Conservation (phyloP, 75 land plant species). For the Gnetum montanum region DNA sequence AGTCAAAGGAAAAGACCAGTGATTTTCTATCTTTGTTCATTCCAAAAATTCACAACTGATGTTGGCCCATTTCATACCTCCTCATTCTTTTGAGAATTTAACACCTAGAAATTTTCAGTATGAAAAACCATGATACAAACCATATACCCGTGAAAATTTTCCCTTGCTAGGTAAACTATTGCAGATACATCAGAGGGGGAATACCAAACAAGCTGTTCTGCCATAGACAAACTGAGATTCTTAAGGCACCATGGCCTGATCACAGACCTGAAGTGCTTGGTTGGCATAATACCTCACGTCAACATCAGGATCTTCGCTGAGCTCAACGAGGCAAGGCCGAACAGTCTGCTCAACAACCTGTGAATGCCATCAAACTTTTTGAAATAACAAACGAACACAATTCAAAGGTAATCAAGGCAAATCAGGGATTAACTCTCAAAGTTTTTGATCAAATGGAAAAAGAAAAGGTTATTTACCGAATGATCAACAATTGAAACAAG, state of each 20-base stretch:
- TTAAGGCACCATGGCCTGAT: conserved; percentile 27
- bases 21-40: too few relatives aligned
- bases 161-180: not conserved
- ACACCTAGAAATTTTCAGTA: too few relatives aligned
- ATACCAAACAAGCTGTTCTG: not conserved
- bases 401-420: not conserved
- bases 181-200: not conserved
- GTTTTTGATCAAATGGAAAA: not conserved
- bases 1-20: too few relatives aligned
- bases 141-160: not conserved
- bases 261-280: conserved; percentile 50
- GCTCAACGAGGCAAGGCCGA: conserved; percentile 36
- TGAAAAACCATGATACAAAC: not conserved
- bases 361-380: too few relatives aligned
- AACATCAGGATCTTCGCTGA: conserved; percentile 52
- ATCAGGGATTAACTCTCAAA: not conserved
- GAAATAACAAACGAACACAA: not conserved
- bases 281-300: conserved; percentile 52
- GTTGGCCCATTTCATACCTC: too few relatives aligned
- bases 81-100: too few relatives aligned
- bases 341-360: conserved; percentile 51
- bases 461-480: conserved; percentile 54
- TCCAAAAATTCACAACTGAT: too few relatives aligned
- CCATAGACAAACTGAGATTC: not conserved
- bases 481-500: conserved; percentile 78